A percentile compares a stretch with the other conserved stretches of the same genome.
Evolutionary conservation across 352 stramenopile species (phyloP).

Genomic region (Plasmopara viticola): DNA sequence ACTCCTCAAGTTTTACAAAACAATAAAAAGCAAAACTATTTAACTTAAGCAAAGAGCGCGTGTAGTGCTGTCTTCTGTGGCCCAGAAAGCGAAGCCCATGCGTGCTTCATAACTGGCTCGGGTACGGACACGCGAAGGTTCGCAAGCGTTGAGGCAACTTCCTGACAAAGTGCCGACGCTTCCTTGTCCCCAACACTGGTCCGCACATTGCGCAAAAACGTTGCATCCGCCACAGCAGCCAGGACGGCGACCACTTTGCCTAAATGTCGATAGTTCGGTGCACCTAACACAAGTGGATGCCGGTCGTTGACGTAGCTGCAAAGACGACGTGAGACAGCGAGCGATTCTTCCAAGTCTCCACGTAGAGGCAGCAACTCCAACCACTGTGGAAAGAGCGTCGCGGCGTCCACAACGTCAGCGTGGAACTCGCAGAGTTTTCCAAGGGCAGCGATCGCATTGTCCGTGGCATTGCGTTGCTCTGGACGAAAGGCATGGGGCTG

Average conservation of each 20-base stretch:
- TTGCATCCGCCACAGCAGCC: constrained; percentile 37
- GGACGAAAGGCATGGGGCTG: constrained; percentile 39
- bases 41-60: constrained; percentile 45
- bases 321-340: constrained; percentile 56
- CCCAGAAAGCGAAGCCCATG: constrained; percentile 43
- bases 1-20: not conserved
- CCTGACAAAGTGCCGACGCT: constrained; percentile 30
- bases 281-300: constrained; percentile 55
- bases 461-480: constrained; percentile 60
- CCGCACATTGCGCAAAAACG: constrained; percentile 32
- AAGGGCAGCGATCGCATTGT: constrained; percentile 75
- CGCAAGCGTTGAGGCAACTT: constrained; percentile 42
- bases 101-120: constrained; percentile 44
- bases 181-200: constrained; percentile 41
- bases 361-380: constrained; percentile 60
- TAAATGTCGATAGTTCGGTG: constrained; percentile 39
- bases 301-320: constrained; percentile 52
- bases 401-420: constrained; percentile 32
- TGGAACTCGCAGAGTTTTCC: constrained; percentile 73
- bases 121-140: constrained; percentile 47
- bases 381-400: constrained; percentile 63
- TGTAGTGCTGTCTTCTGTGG: constrained; percentile 59
- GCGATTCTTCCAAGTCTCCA: constrained; percentile 71
- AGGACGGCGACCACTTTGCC: constrained; percentile 54
- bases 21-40: not conserved